These are phyloP conservation scores for Aureobasidium sp. DNA, from an alignment of 2,329 filamentous ascomycete species.

Conservation along the genomic window DNA sequence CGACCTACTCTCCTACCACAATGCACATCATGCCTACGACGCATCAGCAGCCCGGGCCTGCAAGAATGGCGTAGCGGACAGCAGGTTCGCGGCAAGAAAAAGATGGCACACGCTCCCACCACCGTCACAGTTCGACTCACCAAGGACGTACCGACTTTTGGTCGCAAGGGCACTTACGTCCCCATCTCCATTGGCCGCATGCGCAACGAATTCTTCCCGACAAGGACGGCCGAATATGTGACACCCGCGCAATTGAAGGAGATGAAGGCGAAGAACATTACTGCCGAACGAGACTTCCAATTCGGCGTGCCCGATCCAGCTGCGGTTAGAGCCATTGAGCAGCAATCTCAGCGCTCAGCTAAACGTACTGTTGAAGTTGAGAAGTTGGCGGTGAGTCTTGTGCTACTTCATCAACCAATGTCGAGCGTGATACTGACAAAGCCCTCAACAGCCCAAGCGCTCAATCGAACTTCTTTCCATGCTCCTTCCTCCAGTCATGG, in stretches of 20 bases:
- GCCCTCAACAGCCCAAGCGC: constrained; percentile 31
- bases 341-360: neutral
- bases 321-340: neutral
- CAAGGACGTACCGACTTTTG: constrained; percentile 47
- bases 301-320: constrained; percentile 28
- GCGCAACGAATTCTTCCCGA: constrained; percentile 49
- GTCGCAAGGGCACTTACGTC: constrained; percentile 44
- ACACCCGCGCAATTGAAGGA: constrained; percentile 38
- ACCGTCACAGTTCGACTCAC: constrained; percentile 45
- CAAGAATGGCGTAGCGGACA: constrained; percentile 19
- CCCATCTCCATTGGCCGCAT: constrained; percentile 47
- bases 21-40: constrained; percentile 17
- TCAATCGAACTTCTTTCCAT: constrained; percentile 42
- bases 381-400: constrained; percentile 31
- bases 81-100: constrained; percentile 32
- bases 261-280: constrained; percentile 37
- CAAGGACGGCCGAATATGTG: constrained; percentile 46
- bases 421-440: constrained; percentile 11
- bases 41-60: constrained; percentile 14
- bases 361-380: constrained; percentile 32
- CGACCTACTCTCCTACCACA: constrained; percentile 16
- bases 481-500: constrained; percentile 41
- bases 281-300: constrained; percentile 40
- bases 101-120: constrained; percentile 23
- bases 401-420: too few relatives aligned